Base-by-base conservation (phyloP, 2,329 filamentous ascomycete species). In the Ilyonectria robusta region DNA sequence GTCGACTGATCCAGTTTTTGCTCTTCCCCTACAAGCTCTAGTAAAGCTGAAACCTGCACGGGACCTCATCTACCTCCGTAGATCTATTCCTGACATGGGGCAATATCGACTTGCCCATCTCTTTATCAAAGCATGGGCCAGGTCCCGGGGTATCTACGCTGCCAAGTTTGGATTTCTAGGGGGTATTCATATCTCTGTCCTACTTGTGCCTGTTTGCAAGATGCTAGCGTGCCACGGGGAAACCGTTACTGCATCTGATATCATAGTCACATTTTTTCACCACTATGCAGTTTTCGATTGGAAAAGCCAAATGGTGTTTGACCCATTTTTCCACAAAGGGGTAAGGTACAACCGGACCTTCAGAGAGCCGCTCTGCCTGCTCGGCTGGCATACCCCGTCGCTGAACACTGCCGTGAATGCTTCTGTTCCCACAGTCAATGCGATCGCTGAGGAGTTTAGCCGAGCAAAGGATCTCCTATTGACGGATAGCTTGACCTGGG, bases 161-260 rank as follows among this genome's bases (percentile, higher is more conserved):
- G 85, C 89, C 1, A 88, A 85, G 54, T 92, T 92, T 71, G 91
- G 91, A 0, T 91, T 89, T 66, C 81, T 93, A 0, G 86, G 89
- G 6, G 90, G 90, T 4, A 87, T 92, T 21, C 90, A 92, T 70
- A 87, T 93, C 59, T 86, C 88, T 0, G 78, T 92, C 23, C 82
- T 93, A 74, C 81, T 93, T 9, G 84, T 87, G 0, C 85, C 87
- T 17, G 79, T 93, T 1, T 86, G 85, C 77, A 92, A 93, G 76
- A 76, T 86, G 23, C 75, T 89, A 5, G 79, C 82, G 31, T 77
- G 78, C 4, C 68, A 81, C 10, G 73, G 72, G 9, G 76, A 77
- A 19, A 59, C 74, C 0, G 73, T 85, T 1, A 84, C 85, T 0
- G 81, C 86, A 1, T 77, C 85, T 1, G 85, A 88, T 51, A 80